phyloP scores from a whole-genome alignment of 306 rosid species.

The Notholithocarpus densiflorus region DNA sequence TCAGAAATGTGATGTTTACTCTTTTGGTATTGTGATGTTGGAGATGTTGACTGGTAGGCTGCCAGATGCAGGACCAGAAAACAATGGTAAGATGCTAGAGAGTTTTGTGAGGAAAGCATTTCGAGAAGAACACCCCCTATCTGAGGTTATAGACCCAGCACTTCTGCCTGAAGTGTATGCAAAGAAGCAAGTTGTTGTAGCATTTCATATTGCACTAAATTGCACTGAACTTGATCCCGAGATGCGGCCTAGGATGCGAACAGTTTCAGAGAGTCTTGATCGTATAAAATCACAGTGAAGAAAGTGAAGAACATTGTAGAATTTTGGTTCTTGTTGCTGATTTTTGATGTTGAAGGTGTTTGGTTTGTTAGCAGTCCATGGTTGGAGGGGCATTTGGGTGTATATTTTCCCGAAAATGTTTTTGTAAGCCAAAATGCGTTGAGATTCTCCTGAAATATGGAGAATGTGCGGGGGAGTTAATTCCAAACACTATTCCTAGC shows the following conservation, averaged over 20 bases:
- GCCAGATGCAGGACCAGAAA: constrained; percentile 50
- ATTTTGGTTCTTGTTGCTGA: constrained; percentile 22
- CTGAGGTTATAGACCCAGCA: constrained; percentile 63
- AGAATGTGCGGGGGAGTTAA: neutral
- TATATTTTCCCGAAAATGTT: neutral
- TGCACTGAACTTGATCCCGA: constrained; percentile 75
- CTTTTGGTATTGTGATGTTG: constrained; percentile 61
- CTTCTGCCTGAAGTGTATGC: constrained; percentile 60
- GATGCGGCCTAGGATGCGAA: constrained; percentile 73
- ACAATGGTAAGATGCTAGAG: constrained; percentile 52
- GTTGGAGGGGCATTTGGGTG: constrained; percentile 1
- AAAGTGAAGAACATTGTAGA: constrained; percentile 3
- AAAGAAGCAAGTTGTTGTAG: constrained; percentile 61
- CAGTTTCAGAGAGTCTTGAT: constrained; percentile 65
- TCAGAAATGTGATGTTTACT: constrained; percentile 74
- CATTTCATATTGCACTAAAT: constrained; percentile 65
- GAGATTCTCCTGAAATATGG: neutral
- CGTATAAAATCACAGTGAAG: constrained; percentile 38
- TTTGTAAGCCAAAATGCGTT: neutral
- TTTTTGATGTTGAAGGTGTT: neutral
- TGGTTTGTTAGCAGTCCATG: constrained; percentile 9
- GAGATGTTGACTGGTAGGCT: constrained; percentile 59
- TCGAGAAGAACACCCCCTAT: constrained; percentile 54
- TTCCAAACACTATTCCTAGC: neutral
- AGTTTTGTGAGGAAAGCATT: constrained; percentile 56